phyloP scores from a whole-genome alignment of 345 rosid species.

The Carallia brachiata region DNA sequence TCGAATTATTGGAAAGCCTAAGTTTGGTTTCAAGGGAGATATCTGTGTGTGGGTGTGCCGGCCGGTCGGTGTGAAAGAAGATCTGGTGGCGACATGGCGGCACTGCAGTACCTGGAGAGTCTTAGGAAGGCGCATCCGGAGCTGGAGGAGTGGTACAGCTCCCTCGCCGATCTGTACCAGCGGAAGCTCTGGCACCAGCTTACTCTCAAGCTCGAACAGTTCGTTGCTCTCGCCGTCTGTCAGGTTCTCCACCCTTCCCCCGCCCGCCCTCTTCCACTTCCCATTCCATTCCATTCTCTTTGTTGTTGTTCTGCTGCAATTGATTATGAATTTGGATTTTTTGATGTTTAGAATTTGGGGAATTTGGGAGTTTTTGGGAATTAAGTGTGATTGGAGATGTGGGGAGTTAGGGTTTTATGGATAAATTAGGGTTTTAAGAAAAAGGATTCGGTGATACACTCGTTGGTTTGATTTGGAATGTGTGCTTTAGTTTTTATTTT shows the following conservation, averaged over 20 bases:
- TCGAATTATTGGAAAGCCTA: no score
- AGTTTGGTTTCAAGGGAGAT: no score
- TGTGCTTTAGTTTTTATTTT: no score
- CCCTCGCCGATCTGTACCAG: constrained; percentile 92
- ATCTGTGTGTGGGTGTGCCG: no score
- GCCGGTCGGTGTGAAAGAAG: no score
- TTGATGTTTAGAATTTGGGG: neutral
- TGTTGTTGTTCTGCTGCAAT: no score
- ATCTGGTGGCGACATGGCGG: constrained; percentile 53
- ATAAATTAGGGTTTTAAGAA: neutral
- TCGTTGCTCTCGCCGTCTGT: constrained; percentile 76
- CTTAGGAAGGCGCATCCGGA: constrained; percentile 71
- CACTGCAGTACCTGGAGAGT: constrained; percentile 80
- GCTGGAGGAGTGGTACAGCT: constrained; percentile 84
- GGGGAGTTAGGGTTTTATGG: constrained; percentile 1
- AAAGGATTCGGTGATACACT: neutral
- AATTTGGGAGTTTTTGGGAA: constrained; percentile 2
- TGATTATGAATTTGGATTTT: neutral
- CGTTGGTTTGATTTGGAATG: neutral
- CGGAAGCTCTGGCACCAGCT: constrained; percentile 99
- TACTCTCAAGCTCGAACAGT: constrained; percentile 94
- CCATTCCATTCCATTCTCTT: neutral
- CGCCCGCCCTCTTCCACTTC: neutral
- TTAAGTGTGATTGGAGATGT: constrained; percentile 2
- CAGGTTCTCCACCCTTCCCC: constrained; percentile 43